A percentile compares a stretch with the other conserved stretches of the same genome.
phyloP scores from a whole-genome alignment of 805 yeast species.

The Teunomyces panamensis region DNA sequence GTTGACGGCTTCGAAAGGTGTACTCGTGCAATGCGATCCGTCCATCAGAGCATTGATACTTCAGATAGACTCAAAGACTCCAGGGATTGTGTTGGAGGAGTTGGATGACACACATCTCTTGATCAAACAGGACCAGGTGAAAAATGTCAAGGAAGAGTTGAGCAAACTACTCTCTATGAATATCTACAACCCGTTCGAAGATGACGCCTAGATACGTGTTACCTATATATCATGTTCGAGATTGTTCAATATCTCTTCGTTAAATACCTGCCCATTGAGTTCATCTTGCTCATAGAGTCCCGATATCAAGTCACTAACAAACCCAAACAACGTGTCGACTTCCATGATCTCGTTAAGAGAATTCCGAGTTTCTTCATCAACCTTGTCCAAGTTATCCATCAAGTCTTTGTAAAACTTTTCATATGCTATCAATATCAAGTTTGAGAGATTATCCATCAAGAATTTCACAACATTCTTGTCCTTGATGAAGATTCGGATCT shows the following conservation, averaged over 20 bases:
- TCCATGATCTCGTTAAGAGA: slow-evolving; percentile 55
- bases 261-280: slow-evolving; percentile 12
- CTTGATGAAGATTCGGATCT: slow-evolving; percentile 51
- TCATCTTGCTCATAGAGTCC: slow-evolving; percentile 21
- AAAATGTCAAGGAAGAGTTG: slow-evolving; percentile 71
- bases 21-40: slow-evolving; percentile 69
- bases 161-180: slow-evolving; percentile 75
- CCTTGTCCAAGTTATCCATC: slow-evolving; percentile 19
- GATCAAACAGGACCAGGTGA: slow-evolving; percentile 74
- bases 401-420: slow-evolving; percentile 46
- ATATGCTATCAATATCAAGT: slow-evolving; percentile 56
- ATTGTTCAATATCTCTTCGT: slow-evolving; percentile 25
- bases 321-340: slow-evolving; percentile 55
- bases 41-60: slow-evolving; percentile 84
- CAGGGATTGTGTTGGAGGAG: slow-evolving; percentile 72
- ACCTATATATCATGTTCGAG: slow-evolving; percentile 8
- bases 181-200: slow-evolving; percentile 80
- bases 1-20: slow-evolving; percentile 45
- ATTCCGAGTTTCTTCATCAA: slow-evolving; percentile 17
- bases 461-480: slow-evolving; percentile 46
- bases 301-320: slow-evolving; percentile 38
- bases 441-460: slow-evolving; percentile 34
- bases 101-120: slow-evolving; percentile 88
- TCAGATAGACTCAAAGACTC: slow-evolving; percentile 70
- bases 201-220: slow-evolving; percentile 18